Base-by-base conservation (phyloP, 2,329 filamentous ascomycete genomes). In the Alternaria sp. region DNA sequence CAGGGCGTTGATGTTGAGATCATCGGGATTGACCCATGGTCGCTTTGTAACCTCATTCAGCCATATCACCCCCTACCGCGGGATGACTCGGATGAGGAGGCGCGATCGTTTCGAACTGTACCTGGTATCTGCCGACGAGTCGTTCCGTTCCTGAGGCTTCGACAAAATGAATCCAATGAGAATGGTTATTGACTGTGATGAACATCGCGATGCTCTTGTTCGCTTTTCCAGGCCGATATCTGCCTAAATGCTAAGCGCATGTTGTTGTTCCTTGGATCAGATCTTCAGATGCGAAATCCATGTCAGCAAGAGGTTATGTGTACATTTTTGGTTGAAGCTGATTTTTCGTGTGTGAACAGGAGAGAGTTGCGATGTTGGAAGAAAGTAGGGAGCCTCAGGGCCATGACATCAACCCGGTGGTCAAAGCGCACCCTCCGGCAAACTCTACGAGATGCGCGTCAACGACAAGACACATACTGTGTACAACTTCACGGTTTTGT, bases 371-470 rank as follows among this genome's bases (percentile, higher is more conserved):
- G 37, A 24, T 24, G 21, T 40, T 21, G 21, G 11, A 24, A 23
- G 17, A 5, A 23, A 24, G 37, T 21, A 40, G 21, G 44, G 21
- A 33, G n/a, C 13, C 37, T 48, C 33, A 48, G 44, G 33, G 33
- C 10, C 13, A 26, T 24, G 31, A 26, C 29, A 11, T 48, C 44
- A 48, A 34, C 31, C 21, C 23, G 21, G 44, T 48, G 31, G 21
- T 48, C 44, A 48, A 48, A 48, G 44, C 44, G 44, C 44, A 8
- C 21, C 44, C 9, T 26, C 44, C 21, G 6, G 29, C 29, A 34
- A 34, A 46, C 29, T 33, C 21, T 34, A 6, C 31, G 21, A 6
- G 44, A 46, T 24, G 44, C 44, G 17, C 44, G 2, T 17, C 33
- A 24, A 34, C 2, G 29, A 24, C 44, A n/a, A 36, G 44, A n/a